phyloP scores from a whole-genome alignment of 768 basidiomycete genomes.

The Sporobolomyces roseus region DNA sequence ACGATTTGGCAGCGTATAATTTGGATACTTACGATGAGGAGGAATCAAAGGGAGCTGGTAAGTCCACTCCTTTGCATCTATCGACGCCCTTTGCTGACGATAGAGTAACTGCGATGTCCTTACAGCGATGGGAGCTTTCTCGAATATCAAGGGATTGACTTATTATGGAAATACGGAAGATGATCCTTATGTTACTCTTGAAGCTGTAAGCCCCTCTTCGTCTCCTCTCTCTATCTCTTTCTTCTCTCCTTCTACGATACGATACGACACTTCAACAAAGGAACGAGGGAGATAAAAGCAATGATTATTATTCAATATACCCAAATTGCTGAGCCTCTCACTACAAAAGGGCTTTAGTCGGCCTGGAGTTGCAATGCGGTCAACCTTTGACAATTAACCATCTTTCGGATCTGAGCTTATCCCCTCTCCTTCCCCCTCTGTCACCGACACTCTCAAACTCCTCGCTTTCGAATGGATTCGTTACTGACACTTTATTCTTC shows the following conservation, averaged over 20 bases:
- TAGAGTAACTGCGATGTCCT: too few species aligned
- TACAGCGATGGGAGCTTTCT: constrained; percentile 66
- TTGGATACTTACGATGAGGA: constrained; percentile 91
- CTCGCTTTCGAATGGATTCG: too few species aligned
- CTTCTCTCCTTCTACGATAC: constrained; percentile 3
- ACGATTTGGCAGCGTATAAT: constrained; percentile 80
- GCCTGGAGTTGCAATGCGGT: constrained; percentile 30
- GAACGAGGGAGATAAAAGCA: constrained; percentile 1
- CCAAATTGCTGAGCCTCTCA: constrained; percentile 50
- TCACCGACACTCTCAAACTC: too few species aligned
- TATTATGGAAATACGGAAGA: constrained; percentile 83
- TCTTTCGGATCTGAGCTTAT: constrained; percentile 53
- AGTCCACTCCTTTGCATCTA: constrained; percentile 23
- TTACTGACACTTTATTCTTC: constrained; percentile 32
- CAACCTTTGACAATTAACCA: constrained; percentile 48
- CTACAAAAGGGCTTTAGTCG: constrained; percentile 39
- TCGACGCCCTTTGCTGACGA: too few species aligned
- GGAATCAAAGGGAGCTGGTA: constrained; percentile 50
- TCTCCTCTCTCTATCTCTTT: neutral
- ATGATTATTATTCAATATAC: constrained; percentile 49
- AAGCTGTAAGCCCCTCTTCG: constrained; percentile 60
- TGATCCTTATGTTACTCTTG: constrained; percentile 93
- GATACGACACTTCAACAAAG: constrained; percentile 1
- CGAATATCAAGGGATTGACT: constrained; percentile 88
- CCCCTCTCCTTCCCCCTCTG: neutral